Conservation (phyloP, 768 basidiomycete species). For the Trametes coccinea region DNA sequence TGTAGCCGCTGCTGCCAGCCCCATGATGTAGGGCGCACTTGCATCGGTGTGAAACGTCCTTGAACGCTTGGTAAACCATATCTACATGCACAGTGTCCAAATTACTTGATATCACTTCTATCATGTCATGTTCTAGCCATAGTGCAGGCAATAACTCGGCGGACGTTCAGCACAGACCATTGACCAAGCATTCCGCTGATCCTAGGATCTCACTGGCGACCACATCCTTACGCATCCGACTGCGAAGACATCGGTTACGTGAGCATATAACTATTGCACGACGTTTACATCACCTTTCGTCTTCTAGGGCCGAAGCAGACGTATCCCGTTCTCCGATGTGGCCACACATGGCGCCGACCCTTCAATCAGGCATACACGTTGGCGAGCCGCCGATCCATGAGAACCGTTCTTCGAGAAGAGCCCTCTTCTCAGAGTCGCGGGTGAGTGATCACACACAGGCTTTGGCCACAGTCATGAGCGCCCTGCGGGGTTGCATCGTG, state of each 20-base stretch:
- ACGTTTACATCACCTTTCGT: neutral
- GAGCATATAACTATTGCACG: neutral
- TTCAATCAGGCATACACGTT: neutral
- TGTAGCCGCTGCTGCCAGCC: too few species aligned
- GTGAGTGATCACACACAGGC: neutral
- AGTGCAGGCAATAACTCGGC: too few species aligned
- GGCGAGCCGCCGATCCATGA: constrained; percentile 1
- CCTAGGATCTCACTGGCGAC: too few species aligned
- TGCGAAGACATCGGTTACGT: neutral
- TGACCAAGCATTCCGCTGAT: too few species aligned
- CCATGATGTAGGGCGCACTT: too few species aligned
- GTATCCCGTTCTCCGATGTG: neutral
- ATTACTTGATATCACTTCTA: too few species aligned
- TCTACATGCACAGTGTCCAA: too few species aligned
- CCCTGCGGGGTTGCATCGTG: neutral
- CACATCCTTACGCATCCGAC: too few species aligned
- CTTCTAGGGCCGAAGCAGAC: neutral
- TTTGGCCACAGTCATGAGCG: neutral
- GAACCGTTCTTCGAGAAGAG: neutral
- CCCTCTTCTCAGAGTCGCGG: neutral
- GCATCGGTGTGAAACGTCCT: too few species aligned
- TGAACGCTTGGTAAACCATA: too few species aligned
- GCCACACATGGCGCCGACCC: neutral
- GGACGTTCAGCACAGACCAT: too few species aligned
- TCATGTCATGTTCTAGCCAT: too few species aligned